phyloP scores from a whole-genome alignment of 1,284 basidiomycete species.

The Cystobasidium sp. region DNA sequence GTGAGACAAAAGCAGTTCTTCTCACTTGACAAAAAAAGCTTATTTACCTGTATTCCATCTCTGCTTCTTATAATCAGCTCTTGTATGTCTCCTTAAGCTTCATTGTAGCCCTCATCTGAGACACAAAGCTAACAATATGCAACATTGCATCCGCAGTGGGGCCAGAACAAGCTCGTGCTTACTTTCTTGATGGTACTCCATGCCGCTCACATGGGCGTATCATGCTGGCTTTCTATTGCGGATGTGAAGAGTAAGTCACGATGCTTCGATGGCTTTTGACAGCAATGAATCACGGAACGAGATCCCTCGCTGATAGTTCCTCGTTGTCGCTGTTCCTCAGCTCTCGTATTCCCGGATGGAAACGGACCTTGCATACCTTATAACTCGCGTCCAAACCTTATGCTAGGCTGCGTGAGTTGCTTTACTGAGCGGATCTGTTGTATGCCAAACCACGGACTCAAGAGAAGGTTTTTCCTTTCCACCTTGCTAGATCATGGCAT shows the following conservation, averaged over 20 bases:
- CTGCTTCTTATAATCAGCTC: not conserved
- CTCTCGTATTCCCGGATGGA: conserved; percentile 12
- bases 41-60: not conserved
- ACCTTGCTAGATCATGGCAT: conserved; percentile 9
- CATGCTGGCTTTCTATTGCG: conserved; percentile 6
- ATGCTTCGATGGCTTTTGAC: not conserved
- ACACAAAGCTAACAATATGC: too few relatives aligned
- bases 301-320: too few relatives aligned
- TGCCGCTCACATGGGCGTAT: not conserved
- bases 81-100: not conserved
- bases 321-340: too few relatives aligned
- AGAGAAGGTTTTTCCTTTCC: not conserved
- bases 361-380: conserved; percentile 28
- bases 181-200: conserved; percentile 12
- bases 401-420: conserved; percentile 21
- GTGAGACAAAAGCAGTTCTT: not conserved
- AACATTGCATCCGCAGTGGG: not conserved
- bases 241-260: conserved; percentile 6
- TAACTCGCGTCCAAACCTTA: conserved; percentile 13
- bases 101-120: too few relatives aligned
- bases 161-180: not conserved
- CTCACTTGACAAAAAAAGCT: not conserved
- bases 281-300: too few relatives aligned
- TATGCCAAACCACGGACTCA: not conserved
- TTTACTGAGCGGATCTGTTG: not conserved